Percentiles rank a stretch among this genome's conserved stretches.
Evolutionary conservation across 805 yeast genomes (phyloP).

Genomic region (Pichia nakasei): DNA sequence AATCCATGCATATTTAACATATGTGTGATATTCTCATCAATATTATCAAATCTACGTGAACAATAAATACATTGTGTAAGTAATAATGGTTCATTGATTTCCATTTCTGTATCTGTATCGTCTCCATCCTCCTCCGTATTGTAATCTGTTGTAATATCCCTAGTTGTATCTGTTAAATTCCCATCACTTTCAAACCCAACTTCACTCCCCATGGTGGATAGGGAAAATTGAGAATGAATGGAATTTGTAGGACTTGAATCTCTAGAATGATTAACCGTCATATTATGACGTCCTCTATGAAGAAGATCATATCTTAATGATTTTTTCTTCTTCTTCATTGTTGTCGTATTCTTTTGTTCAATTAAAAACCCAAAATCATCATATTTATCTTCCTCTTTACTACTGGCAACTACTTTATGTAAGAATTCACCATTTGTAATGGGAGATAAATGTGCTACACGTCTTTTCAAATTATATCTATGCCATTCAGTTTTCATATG

Average conservation of each 20-base stretch:
- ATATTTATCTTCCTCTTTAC: slow-evolving; percentile 20
- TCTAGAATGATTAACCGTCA: slow-evolving; percentile 22
- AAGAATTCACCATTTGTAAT: slow-evolving; percentile 31
- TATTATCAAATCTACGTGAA: slow-evolving; percentile 29
- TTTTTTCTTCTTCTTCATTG: slow-evolving; percentile 12
- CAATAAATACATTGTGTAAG: slow-evolving; percentile 42
- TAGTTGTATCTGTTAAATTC: slow-evolving; percentile 3
- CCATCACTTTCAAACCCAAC: slow-evolving; percentile 12
- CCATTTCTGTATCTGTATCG: slow-evolving; percentile 6
- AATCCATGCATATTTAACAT: slow-evolving; percentile 77
- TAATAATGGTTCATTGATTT: slow-evolving; percentile 26
- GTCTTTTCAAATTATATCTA: slow-evolving; percentile 85
- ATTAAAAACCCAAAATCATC: slow-evolving; percentile 47
- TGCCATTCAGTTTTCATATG: slow-evolving; percentile 99
- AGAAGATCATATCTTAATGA: slow-evolving; percentile 3
- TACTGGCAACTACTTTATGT: slow-evolving; percentile 20
- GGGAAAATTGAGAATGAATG: slow-evolving; percentile 47
- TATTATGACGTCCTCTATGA: slow-evolving; percentile 19
- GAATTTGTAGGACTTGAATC: slow-evolving; percentile 46
- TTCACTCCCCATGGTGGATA: slow-evolving; percentile 26
- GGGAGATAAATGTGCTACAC: slow-evolving; percentile 78
- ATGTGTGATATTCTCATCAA: slow-evolving; percentile 49
- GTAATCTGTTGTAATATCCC: slow-evolving; percentile 3
- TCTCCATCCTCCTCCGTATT: slow-evolving; percentile 11
- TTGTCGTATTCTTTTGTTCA: slow-evolving; percentile 9